Conservation (phyloP, 2,329 filamentous ascomycete species). For the Didymellaceae sp. region DNA sequence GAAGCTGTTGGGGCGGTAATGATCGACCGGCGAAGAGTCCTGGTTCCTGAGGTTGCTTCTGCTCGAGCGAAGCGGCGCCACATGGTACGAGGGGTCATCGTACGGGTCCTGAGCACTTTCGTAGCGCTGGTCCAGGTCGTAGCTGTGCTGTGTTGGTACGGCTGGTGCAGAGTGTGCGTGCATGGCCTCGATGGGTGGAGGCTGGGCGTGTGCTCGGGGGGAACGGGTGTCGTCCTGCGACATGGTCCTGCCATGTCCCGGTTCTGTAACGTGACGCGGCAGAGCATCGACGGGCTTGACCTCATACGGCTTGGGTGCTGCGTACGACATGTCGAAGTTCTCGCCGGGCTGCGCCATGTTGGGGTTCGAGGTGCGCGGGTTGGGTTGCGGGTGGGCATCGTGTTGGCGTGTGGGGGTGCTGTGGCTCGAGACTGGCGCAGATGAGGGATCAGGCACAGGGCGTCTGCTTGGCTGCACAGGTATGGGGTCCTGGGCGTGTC, state of each 20-base stretch:
- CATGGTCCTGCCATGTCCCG: conserved; percentile 28
- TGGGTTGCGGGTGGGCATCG: conserved; percentile 31
- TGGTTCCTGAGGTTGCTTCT: conserved; percentile 34
- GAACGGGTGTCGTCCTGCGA: conserved; percentile 41
- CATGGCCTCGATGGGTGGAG: conserved; percentile 40
- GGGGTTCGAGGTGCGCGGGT: conserved; percentile 33
- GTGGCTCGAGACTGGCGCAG: conserved; percentile 29
- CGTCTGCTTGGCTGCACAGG: conserved; percentile 35
- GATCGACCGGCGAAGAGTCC: conserved; percentile 36
- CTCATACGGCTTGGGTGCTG: conserved; percentile 47
- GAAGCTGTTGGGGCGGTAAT: conserved; percentile 44
- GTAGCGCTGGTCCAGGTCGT: conserved; percentile 28
- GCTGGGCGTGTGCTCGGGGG: conserved; percentile 29
- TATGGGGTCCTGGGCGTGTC: conserved; percentile 32
- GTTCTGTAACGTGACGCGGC: conserved; percentile 30
- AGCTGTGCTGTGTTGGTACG: conserved; percentile 45
- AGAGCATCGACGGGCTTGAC: conserved; percentile 39
- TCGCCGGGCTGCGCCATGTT: conserved; percentile 28
- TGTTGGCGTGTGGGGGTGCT: conserved; percentile 39
- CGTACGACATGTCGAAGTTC: conserved; percentile 46
- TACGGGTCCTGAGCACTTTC: conserved; percentile 26
- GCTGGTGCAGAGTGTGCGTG: conserved; percentile 56
- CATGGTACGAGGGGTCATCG: conserved; percentile 42
- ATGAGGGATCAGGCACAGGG: conserved; percentile 37
- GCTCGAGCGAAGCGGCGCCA: conserved; percentile 43